Evolutionary conservation across 169 alveolate genomes (phyloP).

Genomic region (Plasmodium coatneyi): DNA sequence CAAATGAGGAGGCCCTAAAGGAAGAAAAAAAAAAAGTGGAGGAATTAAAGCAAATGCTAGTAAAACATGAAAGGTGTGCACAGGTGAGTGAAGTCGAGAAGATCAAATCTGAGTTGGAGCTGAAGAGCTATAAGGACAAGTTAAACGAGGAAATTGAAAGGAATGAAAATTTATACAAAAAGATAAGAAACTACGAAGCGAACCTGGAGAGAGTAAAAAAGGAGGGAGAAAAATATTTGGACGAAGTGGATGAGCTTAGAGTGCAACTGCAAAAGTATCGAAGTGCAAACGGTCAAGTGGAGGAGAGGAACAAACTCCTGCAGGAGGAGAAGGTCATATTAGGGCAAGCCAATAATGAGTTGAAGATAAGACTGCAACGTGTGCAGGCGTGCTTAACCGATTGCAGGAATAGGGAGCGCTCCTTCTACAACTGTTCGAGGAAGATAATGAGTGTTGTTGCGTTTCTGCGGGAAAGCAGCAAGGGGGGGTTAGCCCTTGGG

Average conservation of each 20-base stretch:
- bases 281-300: background rate
- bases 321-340: constrained; percentile 26
- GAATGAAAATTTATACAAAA: constrained; percentile 14
- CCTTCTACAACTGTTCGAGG: constrained; percentile 8
- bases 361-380: constrained; percentile 14
- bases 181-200: constrained; percentile 19
- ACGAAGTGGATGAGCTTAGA: constrained; percentile 41
- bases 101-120: background rate
- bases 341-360: background rate
- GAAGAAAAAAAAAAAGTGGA: background rate
- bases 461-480: constrained; percentile 16
- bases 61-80: background rate
- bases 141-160: constrained; percentile 46
- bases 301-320: constrained; percentile 25
- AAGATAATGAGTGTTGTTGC: constrained; percentile 10
- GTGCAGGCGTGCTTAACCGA: background rate
- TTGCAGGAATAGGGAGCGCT: constrained; percentile 10
- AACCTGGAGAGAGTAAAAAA: constrained; percentile 10
- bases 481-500: background rate
- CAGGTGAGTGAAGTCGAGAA: constrained; percentile 1
- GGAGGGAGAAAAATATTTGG: constrained; percentile 11
- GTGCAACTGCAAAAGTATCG: constrained; percentile 8
- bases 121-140: constrained; percentile 23
- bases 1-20: background rate
- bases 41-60: background rate